Percentiles rank a stretch among this genome's conserved stretches.
Conservation (phyloP, 2,329 filamentous ascomycete species). For the Fusarium aywerte region DNA sequence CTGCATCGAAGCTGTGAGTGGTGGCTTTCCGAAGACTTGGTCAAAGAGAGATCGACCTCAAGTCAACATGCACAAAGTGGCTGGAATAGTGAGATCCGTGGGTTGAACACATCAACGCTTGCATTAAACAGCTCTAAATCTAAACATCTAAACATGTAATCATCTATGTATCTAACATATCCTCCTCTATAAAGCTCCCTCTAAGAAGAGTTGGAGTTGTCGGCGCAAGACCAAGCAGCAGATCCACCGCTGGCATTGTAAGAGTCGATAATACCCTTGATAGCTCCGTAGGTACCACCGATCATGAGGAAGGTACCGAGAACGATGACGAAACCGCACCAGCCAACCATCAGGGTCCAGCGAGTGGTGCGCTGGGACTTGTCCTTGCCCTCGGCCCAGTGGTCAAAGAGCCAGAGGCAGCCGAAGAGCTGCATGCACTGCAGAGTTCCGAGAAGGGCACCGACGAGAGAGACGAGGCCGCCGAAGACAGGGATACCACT, state of each 20-base stretch:
- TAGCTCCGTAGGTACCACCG: slow-evolving; percentile 58
- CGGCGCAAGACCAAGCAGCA: slow-evolving; percentile 55
- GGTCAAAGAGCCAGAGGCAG: slow-evolving; percentile 47
- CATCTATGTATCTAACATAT: background rate
- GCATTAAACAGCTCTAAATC: slow-evolving; percentile 24
- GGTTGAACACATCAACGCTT: slow-evolving; percentile 25
- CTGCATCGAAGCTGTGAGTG: slow-evolving; percentile 3
- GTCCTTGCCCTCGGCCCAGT: slow-evolving; percentile 41
- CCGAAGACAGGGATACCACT: slow-evolving; percentile 44
- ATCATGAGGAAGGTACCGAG: slow-evolving; percentile 55
- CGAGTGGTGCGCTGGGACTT: slow-evolving; percentile 21
- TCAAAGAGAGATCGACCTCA: background rate
- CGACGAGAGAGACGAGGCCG: slow-evolving; percentile 46
- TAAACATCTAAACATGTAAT: background rate
- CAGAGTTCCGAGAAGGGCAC: slow-evolving; percentile 48
- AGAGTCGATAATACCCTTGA: slow-evolving; percentile 50
- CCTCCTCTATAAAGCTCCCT: background rate
- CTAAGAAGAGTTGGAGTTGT: slow-evolving; percentile 53
- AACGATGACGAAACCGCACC: slow-evolving; percentile 23
- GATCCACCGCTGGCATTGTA: slow-evolving; percentile 53
- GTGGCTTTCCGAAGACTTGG: background rate
- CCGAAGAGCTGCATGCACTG: slow-evolving; percentile 49
- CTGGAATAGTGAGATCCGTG: background rate
- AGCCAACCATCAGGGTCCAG: slow-evolving; percentile 34
- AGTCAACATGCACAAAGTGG: background rate